Base-by-base conservation (phyloP, 768 basidiomycete genomes). In the Naganishia antarctica region DNA sequence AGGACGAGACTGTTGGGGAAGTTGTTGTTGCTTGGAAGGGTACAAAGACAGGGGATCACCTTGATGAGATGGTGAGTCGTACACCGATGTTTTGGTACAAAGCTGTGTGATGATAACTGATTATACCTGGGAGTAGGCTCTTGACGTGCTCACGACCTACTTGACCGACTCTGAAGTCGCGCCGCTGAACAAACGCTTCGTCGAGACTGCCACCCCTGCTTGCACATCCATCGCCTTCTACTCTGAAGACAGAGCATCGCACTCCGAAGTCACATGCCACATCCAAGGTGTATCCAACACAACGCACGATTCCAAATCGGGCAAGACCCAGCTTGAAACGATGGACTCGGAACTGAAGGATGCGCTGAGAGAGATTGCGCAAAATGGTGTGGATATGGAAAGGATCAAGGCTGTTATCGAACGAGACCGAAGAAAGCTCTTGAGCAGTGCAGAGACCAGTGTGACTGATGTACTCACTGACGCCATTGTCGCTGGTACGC, bases 1-100 rank as follows among this genome's bases (percentile, higher is more conserved):
- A 90, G 76, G 93, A 98, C 71, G 94, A 98, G 80, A 74, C 71
- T 3, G 84, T 91, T 71, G 94, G 96, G 37, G 92, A 97, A 80
- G 73, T 98, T 7, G 78, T 83, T 21, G 82, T 97, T 50, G 82
- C 80, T 37, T 92, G 86, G 78, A 80, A 87, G 64, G 94, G 93
- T 4, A 89, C 90, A n/a, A 73, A 84, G 40, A 83, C 83, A 15
- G 84, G 83, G 64, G 82, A 84, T 62, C 89, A 86, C 72, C 73
- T 93, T 60, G 85, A 88, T 72, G 82, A 85, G 61, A 86, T 86
- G 81, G 88, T 86, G 29, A 44, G 76, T 62, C 49, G 13, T 41
- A 29, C 40, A 34, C 15, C 37, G 28, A 26, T 61, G 12, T 57
- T n/a, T n/a, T n/a, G n/a, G n/a, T n/a, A n/a, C n/a, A n/a, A n/a